Evolutionary conservation across 1,139 yeast genomes (phyloP), one percentile per base, ranked within the genome.

Genomic region (Tardiomyces blankii): DNA sequence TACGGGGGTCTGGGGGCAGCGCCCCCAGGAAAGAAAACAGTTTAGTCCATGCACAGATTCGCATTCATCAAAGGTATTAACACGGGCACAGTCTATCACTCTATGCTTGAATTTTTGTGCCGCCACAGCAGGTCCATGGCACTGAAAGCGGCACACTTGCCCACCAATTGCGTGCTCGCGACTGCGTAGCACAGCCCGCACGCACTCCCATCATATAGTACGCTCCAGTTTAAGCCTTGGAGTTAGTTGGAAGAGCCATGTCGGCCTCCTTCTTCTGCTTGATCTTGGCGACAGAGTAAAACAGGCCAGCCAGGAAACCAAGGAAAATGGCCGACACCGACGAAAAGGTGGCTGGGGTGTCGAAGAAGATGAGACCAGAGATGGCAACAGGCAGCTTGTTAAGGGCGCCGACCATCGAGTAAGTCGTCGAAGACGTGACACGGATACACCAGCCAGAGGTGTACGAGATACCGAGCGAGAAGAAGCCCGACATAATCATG

Each of bases 361-460:
- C 95, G 62, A 89, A 91, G 76, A 91, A 91, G 54, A 91, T 64
- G 63, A 93, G 77, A 41, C 98, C 98, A 33, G 95, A 82, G 51
- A 93, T 74, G 21, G 98, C 98, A 61, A 93, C 87, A 61, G 98
- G 98, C 61, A 91, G 79, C 73, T 93, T 93, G 78, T 91, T 91
- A 68, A 91, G 78, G 46, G 98, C 98, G 64, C 98, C 98, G 53
- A 91, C 97, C 98, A 91, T 91, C 46, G 96, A 86, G 72, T 91
- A 91, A 47, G 98, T 91, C 49, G 98, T 91, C 32, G 97, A 88
- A 18, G 96, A 87, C 41, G 98, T 93, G 54, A 89, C 97, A 72
- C 98, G 86, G 52, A 91, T 95, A 78, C 98, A 91, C 98, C 98
- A 91, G 51, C 96, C 98, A 28, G 97, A 87, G 68, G 96, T 87